Base-by-base conservation (phyloP, 441 rosid genomes). In the Pelargonium fulgidum region DNA sequence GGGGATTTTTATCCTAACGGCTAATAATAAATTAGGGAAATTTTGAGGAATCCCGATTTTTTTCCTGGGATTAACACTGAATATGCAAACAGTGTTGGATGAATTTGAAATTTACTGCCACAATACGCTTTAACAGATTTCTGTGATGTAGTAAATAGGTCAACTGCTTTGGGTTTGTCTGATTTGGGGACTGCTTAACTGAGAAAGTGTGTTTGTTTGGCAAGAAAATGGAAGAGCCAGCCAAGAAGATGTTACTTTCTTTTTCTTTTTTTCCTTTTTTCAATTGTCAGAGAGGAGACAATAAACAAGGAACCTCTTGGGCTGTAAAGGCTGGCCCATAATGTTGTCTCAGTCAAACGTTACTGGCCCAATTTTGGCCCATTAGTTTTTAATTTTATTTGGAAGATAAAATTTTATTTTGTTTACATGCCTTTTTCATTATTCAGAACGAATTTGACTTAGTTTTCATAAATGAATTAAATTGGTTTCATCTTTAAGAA, bases 151-250 rank as follows among this genome's bases (percentile, higher is more conserved):
- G 59, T 52, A 52, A 52, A 52, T 52, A 52, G 59, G 59, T 52
- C 59, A 52, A 52, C 59, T n/a, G n/a, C 19, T 52, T 14, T 0
- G 7, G 59, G n/a, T 52, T 52, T 47, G n/a, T 20, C 59, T 52
- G 16, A 52, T 52, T 52, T 52, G n/a, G 4, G 59, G 20, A 52
- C 59, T 11, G 19, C 19, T 52, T 52, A n/a, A 52, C 59, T n/a
- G 59, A 52, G 16, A 52, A 52, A 16, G 59, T 52, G 19, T 52
- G 59, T 52, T 52, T 52, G 59, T 52, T 52, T 11, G 59, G 59
- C 59, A n/a, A 52, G 59, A 52, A 52, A 52, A 20, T 52, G 59
- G 16, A 52, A 52, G n/a, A n/a, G 59, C 59, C 59, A 52, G 59
- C 59, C 59, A 6, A 52, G 59, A 52, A 52, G 16, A 16, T 52